Evolutionary conservation across 352 stramenopile species (phyloP).

Genomic region (Globisporangium spiculum): DNA sequence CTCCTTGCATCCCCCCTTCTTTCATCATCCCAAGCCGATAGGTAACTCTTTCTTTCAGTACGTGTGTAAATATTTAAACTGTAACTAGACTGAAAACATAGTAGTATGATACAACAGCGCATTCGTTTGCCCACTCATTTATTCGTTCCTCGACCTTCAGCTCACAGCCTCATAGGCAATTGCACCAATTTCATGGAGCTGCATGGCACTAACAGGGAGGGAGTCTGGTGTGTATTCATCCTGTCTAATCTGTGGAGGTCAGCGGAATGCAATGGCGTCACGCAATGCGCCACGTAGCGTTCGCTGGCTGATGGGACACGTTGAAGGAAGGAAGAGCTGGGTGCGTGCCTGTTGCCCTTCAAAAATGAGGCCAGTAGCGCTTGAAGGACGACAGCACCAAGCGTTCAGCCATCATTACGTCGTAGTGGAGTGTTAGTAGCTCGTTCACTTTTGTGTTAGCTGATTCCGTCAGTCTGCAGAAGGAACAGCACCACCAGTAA

Average conservation of each 20-base stretch:
- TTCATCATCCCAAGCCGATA: not conserved
- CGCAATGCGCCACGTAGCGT: not conserved
- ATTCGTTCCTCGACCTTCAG: too few relatives aligned
- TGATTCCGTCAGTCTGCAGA: not conserved
- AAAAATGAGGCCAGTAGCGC: not conserved
- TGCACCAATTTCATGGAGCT: not conserved
- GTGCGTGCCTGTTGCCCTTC: not conserved
- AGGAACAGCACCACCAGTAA: not conserved
- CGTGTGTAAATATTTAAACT: slow-evolving; percentile 13
- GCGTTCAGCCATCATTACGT: not conserved
- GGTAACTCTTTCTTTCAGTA: not conserved
- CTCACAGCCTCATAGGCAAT: not conserved
- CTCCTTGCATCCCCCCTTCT: not conserved
- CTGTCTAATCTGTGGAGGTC: too few relatives aligned
- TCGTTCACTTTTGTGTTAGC: not conserved
- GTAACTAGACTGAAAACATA: slow-evolving; percentile 9
- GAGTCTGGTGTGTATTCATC: not conserved
- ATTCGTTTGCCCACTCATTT: not conserved
- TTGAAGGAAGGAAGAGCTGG: not conserved
- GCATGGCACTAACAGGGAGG: not conserved
- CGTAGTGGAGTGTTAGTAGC: not conserved
- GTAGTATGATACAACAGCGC: slow-evolving; percentile 4
- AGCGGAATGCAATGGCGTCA: not conserved
- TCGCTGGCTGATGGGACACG: not conserved
- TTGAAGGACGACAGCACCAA: slow-evolving; percentile 1